A percentile compares a stretch with the other conserved stretches of the same genome.
phyloP scores from a whole-genome alignment of 345 rosid genomes.

The Combretum micranthum region DNA sequence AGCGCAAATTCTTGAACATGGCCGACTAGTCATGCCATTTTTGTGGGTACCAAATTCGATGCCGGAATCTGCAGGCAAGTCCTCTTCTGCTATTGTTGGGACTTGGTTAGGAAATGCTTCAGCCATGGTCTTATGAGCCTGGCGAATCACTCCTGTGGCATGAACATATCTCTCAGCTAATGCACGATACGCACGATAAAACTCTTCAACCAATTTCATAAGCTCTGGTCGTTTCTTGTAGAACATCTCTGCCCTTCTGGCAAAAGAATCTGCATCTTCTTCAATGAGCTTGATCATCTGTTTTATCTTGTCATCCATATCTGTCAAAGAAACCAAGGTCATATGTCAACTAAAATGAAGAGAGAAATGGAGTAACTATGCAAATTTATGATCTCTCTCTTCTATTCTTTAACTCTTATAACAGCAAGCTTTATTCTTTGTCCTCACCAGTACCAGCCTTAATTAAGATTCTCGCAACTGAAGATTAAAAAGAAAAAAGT shows the following conservation, averaged over 20 bases:
- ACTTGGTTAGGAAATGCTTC: slow-evolving; percentile 92
- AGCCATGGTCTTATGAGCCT: slow-evolving; percentile 85
- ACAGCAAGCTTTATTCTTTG: too few species aligned
- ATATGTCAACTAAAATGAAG: not conserved
- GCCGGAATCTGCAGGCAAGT: slow-evolving; percentile 34
- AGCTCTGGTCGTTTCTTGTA: slow-evolving; percentile 96
- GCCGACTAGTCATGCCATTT: slow-evolving; percentile 47
- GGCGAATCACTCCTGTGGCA: slow-evolving; percentile 84
- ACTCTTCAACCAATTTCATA: slow-evolving; percentile 94
- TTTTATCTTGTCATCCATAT: slow-evolving; percentile 83
- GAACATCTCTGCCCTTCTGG: slow-evolving; percentile 98
- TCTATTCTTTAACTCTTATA: too few species aligned
- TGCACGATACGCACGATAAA: slow-evolving; percentile 94
- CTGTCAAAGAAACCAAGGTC: slow-evolving; percentile 28
- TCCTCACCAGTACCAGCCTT: too few species aligned
- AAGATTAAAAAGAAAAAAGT: too few species aligned
- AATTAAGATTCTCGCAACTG: too few species aligned
- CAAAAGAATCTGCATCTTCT: slow-evolving; percentile 99
- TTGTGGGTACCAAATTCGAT: slow-evolving; percentile 52
- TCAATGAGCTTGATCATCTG: slow-evolving; percentile 96
- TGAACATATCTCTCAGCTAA: slow-evolving; percentile 97
- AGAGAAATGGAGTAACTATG: not conserved
- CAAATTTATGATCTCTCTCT: too few species aligned
- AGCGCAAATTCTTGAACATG: slow-evolving; percentile 34
- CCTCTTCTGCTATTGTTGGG: slow-evolving; percentile 50